Evolutionary conservation across 352 stramenopile species (phyloP).

Genomic region (Stramenopiles sp.): DNA sequence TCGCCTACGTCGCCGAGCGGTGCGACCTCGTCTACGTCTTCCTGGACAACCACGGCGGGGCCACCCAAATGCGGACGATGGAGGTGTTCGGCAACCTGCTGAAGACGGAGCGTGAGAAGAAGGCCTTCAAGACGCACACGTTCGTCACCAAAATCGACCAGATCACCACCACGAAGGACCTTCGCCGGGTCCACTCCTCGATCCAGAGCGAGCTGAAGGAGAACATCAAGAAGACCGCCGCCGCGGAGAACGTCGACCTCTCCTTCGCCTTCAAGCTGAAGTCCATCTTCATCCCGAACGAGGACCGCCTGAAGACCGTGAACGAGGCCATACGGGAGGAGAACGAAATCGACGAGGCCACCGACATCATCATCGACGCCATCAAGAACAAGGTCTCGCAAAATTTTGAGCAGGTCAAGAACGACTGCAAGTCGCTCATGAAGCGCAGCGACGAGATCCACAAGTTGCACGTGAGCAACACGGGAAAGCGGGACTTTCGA

Average conservation of each 20-base stretch:
- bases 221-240: constrained; percentile 40
- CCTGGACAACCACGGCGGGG: constrained; percentile 39
- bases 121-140: constrained; percentile 27
- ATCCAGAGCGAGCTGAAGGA: constrained; percentile 28
- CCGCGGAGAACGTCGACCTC: constrained; percentile 38
- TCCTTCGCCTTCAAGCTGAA: constrained; percentile 39
- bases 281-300: constrained; percentile 31
- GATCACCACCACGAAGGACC: constrained; percentile 34
- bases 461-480: not conserved
- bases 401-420: constrained; percentile 37
- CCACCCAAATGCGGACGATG: constrained; percentile 43
- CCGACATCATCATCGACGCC: constrained; percentile 30
- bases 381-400: constrained; percentile 45
- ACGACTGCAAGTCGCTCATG: constrained; percentile 24
- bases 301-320: constrained; percentile 19
- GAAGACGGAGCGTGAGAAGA: constrained; percentile 23
- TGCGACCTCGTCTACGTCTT: constrained; percentile 45
- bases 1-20: constrained; percentile 33
- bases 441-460: not conserved
- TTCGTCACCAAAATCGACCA: constrained; percentile 44
- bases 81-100: constrained; percentile 40
- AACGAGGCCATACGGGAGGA: constrained; percentile 26
- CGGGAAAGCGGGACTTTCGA: not conserved
- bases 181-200: constrained; percentile 44
- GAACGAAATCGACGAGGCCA: constrained; percentile 33